These are phyloP conservation scores for Pyrenophora tritici-repentis DNA, from an alignment of 2,329 filamentous ascomycete genomes.

Conservation along the genomic window DNA sequence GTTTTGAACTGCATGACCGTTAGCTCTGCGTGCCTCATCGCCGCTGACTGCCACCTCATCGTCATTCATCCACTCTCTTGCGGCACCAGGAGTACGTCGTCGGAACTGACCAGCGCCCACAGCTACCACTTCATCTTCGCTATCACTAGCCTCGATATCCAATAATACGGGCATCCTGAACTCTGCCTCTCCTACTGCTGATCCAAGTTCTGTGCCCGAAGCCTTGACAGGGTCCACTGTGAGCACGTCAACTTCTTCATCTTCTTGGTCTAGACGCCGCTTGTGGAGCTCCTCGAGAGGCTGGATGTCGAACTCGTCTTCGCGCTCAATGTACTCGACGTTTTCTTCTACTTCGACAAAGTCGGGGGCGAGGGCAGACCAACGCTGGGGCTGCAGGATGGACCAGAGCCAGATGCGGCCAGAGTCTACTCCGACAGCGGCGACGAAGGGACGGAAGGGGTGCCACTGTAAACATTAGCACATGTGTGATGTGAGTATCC, in stretches of 20 bases:
- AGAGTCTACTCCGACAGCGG: conserved; percentile 89
- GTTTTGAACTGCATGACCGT: conserved; percentile 38
- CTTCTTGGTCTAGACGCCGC: conserved; percentile 84
- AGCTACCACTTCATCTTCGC: conserved; percentile 81
- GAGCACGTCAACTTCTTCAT: conserved; percentile 90
- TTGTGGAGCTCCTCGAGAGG: conserved; percentile 93
- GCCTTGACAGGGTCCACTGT: conserved; percentile 69
- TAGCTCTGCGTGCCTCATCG: conserved; percentile 42
- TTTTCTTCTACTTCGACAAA: conserved; percentile 99
- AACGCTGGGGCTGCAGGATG: conserved; percentile 91
- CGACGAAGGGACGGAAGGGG: conserved; percentile 81
- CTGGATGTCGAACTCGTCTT: conserved; percentile 98
- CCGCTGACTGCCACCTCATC: conserved; percentile 50
- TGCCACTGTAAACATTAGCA: conserved; percentile 68
- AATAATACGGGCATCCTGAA: conserved; percentile 94
- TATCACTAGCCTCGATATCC: conserved; percentile 90
- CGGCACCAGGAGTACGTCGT: conserved; percentile 78
- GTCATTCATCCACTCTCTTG: conserved; percentile 68
- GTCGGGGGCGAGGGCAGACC: conserved; percentile 95
- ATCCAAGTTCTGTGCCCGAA: conserved; percentile 55
- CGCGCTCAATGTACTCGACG: conserved; percentile 90
- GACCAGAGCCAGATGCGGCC: conserved; percentile 96
- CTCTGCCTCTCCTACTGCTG: conserved; percentile 51
- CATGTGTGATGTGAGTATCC: not conserved
- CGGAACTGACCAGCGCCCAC: conserved; percentile 81